phyloP scores from a whole-genome alignment of 768 basidiomycete genomes.

The Rhizopogon roseolus region DNA sequence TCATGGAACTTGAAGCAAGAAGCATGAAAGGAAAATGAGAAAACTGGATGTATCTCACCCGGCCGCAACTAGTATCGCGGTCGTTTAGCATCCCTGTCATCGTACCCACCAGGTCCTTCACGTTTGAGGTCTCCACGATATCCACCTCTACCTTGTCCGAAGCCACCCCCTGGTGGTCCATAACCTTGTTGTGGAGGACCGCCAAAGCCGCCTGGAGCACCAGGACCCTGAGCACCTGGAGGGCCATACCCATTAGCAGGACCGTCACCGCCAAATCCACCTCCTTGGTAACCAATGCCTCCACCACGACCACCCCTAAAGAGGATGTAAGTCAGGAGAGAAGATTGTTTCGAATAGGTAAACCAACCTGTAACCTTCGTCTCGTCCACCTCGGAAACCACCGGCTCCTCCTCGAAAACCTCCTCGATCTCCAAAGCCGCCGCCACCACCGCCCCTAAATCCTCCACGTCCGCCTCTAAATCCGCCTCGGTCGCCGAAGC shows the following conservation, averaged over 20 bases:
- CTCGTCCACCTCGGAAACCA: slow-evolving; percentile 38
- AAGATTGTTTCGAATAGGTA: neutral
- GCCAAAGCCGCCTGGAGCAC: slow-evolving; percentile 42
- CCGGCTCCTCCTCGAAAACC: slow-evolving; percentile 39
- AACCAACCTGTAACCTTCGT: slow-evolving; percentile 49
- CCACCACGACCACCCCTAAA: slow-evolving; percentile 60
- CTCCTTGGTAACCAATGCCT: slow-evolving; percentile 66
- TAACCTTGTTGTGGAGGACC: slow-evolving; percentile 29
- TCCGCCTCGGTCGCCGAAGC: slow-evolving; percentile 32
- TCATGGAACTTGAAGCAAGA: slow-evolving; percentile 21
- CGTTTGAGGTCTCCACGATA: slow-evolving; percentile 75
- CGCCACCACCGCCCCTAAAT: slow-evolving; percentile 32
- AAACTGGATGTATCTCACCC: slow-evolving; percentile 26
- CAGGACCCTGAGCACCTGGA: slow-evolving; percentile 33
- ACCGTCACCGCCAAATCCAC: slow-evolving; percentile 53
- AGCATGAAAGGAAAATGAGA: slow-evolving; percentile 17
- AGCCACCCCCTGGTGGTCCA: slow-evolving; percentile 43
- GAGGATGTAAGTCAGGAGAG: slow-evolving; percentile 13
- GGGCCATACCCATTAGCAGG: slow-evolving; percentile 52
- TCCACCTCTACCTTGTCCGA: slow-evolving; percentile 45
- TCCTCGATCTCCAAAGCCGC: slow-evolving; percentile 30
- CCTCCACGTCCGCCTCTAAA: slow-evolving; percentile 34
- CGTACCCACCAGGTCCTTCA: slow-evolving; percentile 68
- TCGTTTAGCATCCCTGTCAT: slow-evolving; percentile 79
- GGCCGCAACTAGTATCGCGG: slow-evolving; percentile 64